Evolutionary conservation across 2,329 filamentous ascomycete genomes (phyloP), one percentile per base, ranked within the genome.

Genomic region (Hypoxylon sp.): DNA sequence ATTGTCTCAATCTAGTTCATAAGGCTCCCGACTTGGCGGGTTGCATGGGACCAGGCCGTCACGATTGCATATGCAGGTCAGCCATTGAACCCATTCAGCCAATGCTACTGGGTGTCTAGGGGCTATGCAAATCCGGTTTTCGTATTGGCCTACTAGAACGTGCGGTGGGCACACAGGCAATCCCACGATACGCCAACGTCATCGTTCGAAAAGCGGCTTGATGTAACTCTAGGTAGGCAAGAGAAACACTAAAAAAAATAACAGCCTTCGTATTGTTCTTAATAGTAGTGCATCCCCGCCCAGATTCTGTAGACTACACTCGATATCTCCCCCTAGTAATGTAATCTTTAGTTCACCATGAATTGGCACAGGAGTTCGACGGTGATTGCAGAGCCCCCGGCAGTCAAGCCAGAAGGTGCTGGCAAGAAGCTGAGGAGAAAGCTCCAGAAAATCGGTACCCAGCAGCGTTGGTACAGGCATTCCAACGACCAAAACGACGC

Each of bases 391-490:
- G 72, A 73, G 22, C 66, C 69, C 42, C 50, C 63, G 10, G 35
- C 55, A 33, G 55, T 65, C 8, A 77, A 75, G 61, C 66, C 74
- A 10, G 75, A 78, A 20, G 71, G 75, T 33, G 30, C 64, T 46
- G 68, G 68, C 54, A 78, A 76, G 65, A 78, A 73, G 61, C 70
- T 77, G 58, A 73, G 77, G 65, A 72, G 74, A 58, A 79, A 76
- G 64, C 71, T 76, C 31, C 77, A 78, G 57, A 79, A 79, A 59
- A 71, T 76, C 61, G 70, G 72, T 56, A 60, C 61, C 25, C 73
- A 71, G 58, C 72, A 73, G 57, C 70, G 74, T 10, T 73, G 69
- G 54, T 69, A 72, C 27, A 73, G 69, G 27, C 40, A 44, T 22
- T 54, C 72, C 48, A 58, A 55, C 33, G 69, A 66, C 25, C 67